These are phyloP conservation scores for Quaeritorhiza haematococci DNA, from an alignment of 371 early-diverging fungal species.

Conservation along the genomic window DNA sequence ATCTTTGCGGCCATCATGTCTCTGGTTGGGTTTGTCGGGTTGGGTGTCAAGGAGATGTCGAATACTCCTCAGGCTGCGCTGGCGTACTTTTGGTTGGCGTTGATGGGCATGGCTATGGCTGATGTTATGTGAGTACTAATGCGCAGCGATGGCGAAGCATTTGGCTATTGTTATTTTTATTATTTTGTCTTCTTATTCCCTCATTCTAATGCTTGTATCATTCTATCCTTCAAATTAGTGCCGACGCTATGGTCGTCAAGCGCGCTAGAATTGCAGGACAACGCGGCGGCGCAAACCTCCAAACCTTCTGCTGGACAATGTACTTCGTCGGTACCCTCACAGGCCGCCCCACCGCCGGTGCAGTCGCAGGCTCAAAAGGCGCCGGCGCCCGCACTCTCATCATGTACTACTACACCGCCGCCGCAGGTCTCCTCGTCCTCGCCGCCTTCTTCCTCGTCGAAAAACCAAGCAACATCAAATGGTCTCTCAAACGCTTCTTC, in stretches of 20 bases:
- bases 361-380: constrained; percentile 16
- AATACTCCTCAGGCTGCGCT: constrained; percentile 3
- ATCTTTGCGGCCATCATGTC: constrained; percentile 11
- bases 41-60: constrained; percentile 3
- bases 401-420: constrained; percentile 11
- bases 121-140: no score
- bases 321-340: constrained; percentile 10
- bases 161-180: no score
- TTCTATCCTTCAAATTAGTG: no score
- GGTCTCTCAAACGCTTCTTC: not conserved
- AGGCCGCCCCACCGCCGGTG: constrained; percentile 17
- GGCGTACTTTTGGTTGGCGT: constrained; percentile 16
- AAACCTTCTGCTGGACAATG: constrained; percentile 25
- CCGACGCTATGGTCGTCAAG: constrained; percentile 24
- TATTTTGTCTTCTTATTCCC: no score
- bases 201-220: no score
- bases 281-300: constrained; percentile 22
- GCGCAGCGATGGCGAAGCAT: no score
- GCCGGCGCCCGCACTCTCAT: constrained; percentile 6
- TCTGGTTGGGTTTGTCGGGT: constrained; percentile 4
- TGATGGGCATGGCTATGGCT: constrained; percentile 18
- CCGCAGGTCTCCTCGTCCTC: constrained; percentile 6
- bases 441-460: constrained; percentile 15
- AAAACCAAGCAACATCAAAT: constrained; percentile 4
- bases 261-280: constrained; percentile 14